Conservation (phyloP, 2,329 filamentous ascomycete genomes). For the Chaetomium strumarium region DNA sequence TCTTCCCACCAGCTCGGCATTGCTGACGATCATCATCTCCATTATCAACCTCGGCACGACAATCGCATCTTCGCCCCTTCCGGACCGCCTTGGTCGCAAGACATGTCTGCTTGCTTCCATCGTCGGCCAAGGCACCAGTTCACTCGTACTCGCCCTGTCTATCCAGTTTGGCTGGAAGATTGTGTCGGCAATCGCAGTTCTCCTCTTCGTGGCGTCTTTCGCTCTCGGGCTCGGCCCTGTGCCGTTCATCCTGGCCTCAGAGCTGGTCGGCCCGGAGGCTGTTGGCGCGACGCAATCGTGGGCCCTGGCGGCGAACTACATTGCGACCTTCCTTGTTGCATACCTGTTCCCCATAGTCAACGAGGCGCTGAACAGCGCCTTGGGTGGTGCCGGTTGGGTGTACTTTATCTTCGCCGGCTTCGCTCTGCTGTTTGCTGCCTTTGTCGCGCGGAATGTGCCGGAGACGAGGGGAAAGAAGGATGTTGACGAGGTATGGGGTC, state of each 20-base stretch:
- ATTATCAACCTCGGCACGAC: constrained; percentile 82
- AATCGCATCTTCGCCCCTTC: constrained; percentile 71
- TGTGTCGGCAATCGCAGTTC: constrained; percentile 72
- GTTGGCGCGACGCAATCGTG: constrained; percentile 89
- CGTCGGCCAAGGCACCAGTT: constrained; percentile 73
- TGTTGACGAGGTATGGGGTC: constrained; percentile 86
- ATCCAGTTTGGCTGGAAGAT: constrained; percentile 68
- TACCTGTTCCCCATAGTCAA: constrained; percentile 93
- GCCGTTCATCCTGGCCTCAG: constrained; percentile 87
- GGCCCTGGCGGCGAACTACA: constrained; percentile 80
- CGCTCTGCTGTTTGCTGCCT: constrained; percentile 61
- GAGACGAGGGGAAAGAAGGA: constrained; percentile 84
- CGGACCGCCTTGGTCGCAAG: constrained; percentile 85
- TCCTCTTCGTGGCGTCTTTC: constrained; percentile 84
- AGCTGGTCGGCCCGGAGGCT: constrained; percentile 83
- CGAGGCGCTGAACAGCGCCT: constrained; percentile 55
- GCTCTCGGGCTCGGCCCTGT: constrained; percentile 88
- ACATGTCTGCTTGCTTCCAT: constrained; percentile 77
- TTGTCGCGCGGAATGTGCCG: constrained; percentile 70
- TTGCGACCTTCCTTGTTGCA: constrained; percentile 85
- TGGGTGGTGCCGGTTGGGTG: constrained; percentile 70
- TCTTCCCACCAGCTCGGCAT: constrained; percentile 71
- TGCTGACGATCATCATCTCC: constrained; percentile 84
- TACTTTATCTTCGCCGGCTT: constrained; percentile 87
- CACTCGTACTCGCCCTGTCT: constrained; percentile 70